phyloP scores from a whole-genome alignment of 768 basidiomycete genomes.

The Termitomyces sp. region DNA sequence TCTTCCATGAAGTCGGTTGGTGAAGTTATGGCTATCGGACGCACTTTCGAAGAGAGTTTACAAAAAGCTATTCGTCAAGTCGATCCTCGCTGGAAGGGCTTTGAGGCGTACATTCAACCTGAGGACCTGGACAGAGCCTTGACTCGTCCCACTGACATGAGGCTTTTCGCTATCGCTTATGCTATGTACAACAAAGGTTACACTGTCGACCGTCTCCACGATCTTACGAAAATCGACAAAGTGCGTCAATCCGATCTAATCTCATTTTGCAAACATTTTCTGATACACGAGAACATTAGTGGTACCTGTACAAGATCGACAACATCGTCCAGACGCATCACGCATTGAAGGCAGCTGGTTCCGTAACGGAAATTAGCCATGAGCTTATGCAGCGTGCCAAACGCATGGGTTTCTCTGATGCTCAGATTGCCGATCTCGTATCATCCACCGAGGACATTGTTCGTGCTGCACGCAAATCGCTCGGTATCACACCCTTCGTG shows the following conservation, averaged over 20 bases:
- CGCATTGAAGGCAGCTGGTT: constrained; percentile 61
- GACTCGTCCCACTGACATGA: constrained; percentile 85
- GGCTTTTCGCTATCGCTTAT: constrained; percentile 94
- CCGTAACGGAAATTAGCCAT: constrained; percentile 61
- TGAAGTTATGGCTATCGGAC: constrained; percentile 99
- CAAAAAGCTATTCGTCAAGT: constrained; percentile 98
- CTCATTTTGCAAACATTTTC: neutral
- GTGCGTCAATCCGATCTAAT: constrained; percentile 28
- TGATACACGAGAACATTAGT: constrained; percentile 36
- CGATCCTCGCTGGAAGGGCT: constrained; percentile 94
- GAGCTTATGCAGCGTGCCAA: constrained; percentile 86
- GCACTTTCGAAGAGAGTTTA: constrained; percentile 97
- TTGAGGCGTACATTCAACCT: constrained; percentile 89
- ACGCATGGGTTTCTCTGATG: constrained; percentile 91
- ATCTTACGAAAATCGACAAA: constrained; percentile 98
- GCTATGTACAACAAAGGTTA: constrained; percentile 95
- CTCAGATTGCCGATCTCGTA: constrained; percentile 83
- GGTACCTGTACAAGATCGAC: constrained; percentile 99
- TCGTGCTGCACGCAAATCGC: constrained; percentile 79
- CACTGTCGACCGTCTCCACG: constrained; percentile 83
- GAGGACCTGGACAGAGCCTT: constrained; percentile 82
- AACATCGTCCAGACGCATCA: constrained; percentile 92
- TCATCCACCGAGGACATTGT: constrained; percentile 69
- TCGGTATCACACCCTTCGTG: constrained; percentile 92
- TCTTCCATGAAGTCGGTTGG: constrained; percentile 99